phyloP scores from a whole-genome alignment of 306 rosid genomes.

The Prunus mume region DNA sequence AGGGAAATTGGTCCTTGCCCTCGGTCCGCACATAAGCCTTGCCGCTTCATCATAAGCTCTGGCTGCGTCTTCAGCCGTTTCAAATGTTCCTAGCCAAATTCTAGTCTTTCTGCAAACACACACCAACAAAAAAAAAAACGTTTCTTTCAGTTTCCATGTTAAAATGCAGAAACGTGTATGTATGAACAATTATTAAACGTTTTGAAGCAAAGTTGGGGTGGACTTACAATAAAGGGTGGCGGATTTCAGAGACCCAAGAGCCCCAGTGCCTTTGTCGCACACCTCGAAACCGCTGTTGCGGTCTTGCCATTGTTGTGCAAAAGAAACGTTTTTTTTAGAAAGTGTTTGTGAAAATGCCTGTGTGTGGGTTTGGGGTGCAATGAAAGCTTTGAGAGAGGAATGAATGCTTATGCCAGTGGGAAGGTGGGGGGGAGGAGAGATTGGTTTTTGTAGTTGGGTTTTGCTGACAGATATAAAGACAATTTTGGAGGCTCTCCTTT shows the following conservation, averaged over 20 bases:
- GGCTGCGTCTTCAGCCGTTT: conserved; percentile 94
- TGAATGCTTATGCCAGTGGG: neutral
- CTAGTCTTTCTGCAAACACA: conserved; percentile 73
- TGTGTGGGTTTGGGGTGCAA: neutral
- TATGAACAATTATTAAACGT: neutral
- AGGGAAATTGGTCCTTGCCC: conserved; percentile 88
- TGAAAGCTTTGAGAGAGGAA: neutral
- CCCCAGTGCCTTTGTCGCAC: conserved; percentile 99
- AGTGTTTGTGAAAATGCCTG: conserved; percentile 39
- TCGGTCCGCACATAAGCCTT: conserved; percentile 84
- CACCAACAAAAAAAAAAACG: neutral
- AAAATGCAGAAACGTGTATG: conserved; percentile 11
- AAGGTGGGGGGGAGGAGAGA: conserved; percentile 20
- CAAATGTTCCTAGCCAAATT: conserved; percentile 95
- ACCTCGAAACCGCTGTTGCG: conserved; percentile 91
- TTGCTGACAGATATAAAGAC: conserved; percentile 16
- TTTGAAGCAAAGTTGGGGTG: neutral
- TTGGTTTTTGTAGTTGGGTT: conserved; percentile 61
- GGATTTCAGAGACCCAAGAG: conserved; percentile 98
- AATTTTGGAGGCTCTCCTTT: conserved; percentile 17
- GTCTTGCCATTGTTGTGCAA: conserved; percentile 68
- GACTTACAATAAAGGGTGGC: conserved; percentile 89
- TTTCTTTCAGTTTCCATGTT: conserved; percentile 1
- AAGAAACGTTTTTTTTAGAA: conserved; percentile 28
- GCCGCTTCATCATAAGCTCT: conserved; percentile 95